A percentile compares a stretch with the other conserved stretches of the same genome.
Conservation (phyloP, 1,139 yeast species). For the Hemisphaericaspora lyxosophila region DNA sequence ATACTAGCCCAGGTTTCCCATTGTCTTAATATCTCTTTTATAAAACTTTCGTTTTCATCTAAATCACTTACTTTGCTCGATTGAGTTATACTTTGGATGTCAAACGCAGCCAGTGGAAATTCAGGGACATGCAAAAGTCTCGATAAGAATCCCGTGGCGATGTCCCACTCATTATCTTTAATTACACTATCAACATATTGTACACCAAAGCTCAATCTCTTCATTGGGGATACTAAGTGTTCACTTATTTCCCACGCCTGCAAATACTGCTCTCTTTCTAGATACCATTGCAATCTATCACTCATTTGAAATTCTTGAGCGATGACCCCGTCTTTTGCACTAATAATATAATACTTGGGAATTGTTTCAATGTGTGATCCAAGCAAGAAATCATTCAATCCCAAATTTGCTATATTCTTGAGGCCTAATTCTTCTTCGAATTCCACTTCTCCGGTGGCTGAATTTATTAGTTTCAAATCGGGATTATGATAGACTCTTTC, state of each 20-base stretch:
- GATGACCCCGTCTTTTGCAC: slow-evolving; percentile 80
- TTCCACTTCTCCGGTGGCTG: slow-evolving; percentile 68
- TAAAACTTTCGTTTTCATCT: slow-evolving; percentile 28
- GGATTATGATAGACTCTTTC: slow-evolving; percentile 48
- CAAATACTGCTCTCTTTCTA: slow-evolving; percentile 50
- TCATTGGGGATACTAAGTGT: slow-evolving; percentile 48
- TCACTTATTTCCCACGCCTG: slow-evolving; percentile 81
- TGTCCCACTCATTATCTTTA: slow-evolving; percentile 52
- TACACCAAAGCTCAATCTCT: slow-evolving; percentile 61
- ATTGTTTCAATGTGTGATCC: slow-evolving; percentile 44
- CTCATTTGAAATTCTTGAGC: slow-evolving; percentile 66
- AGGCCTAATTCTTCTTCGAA: slow-evolving; percentile 81
- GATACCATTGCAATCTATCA: slow-evolving; percentile 75
- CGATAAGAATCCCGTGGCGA: slow-evolving; percentile 53
- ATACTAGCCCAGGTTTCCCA: slow-evolving; percentile 71
- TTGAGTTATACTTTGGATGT: slow-evolving; percentile 30
- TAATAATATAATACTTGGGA: slow-evolving; percentile 62
- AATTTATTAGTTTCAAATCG: slow-evolving; percentile 68
- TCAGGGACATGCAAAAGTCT: slow-evolving; percentile 36
- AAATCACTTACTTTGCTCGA: slow-evolving; percentile 12
- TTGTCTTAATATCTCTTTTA: slow-evolving; percentile 40
- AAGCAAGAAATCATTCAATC: slow-evolving; percentile 77
- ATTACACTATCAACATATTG: slow-evolving; percentile 60
- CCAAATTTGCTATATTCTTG: slow-evolving; percentile 56
- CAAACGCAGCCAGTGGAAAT: slow-evolving; percentile 30